phyloP scores from a whole-genome alignment of 331 rosid species.

The Quercus lobata region DNA sequence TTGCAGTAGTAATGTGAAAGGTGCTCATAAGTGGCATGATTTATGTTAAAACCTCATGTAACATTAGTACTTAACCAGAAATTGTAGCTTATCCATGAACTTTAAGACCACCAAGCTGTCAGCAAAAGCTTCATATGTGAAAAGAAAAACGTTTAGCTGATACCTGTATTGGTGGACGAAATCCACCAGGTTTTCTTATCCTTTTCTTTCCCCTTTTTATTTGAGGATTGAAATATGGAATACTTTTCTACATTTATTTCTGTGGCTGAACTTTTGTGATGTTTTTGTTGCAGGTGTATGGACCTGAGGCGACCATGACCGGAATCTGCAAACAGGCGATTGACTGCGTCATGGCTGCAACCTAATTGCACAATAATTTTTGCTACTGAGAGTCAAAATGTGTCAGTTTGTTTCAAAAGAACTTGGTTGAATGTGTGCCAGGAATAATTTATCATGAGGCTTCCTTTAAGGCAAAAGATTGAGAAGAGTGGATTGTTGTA shows the following conservation, averaged over 20 bases:
- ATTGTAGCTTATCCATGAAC: background rate
- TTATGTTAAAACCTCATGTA: background rate
- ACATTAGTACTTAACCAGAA: background rate
- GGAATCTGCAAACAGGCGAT: constrained; percentile 86
- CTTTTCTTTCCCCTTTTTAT: background rate
- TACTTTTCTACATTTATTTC: background rate
- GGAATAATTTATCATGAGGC: background rate
- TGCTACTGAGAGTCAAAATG: background rate
- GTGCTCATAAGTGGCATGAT: background rate
- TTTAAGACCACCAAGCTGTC: background rate
- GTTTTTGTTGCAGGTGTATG: constrained; percentile 55
- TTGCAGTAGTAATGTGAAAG: background rate
- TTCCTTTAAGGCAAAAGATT: background rate
- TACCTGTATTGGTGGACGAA: background rate
- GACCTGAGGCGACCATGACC: constrained; percentile 90
- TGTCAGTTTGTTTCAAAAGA: background rate
- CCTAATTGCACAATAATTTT: constrained; percentile 5
- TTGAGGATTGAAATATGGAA: background rate
- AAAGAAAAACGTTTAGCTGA: background rate
- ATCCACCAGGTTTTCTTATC: background rate
- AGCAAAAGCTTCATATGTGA: background rate
- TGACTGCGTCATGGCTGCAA: constrained; percentile 59
- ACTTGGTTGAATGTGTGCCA: background rate
- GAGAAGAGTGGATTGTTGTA: background rate
- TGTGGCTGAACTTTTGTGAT: background rate